Conservation (phyloP, 257 asterid species). For the Solanum okadae region DNA sequence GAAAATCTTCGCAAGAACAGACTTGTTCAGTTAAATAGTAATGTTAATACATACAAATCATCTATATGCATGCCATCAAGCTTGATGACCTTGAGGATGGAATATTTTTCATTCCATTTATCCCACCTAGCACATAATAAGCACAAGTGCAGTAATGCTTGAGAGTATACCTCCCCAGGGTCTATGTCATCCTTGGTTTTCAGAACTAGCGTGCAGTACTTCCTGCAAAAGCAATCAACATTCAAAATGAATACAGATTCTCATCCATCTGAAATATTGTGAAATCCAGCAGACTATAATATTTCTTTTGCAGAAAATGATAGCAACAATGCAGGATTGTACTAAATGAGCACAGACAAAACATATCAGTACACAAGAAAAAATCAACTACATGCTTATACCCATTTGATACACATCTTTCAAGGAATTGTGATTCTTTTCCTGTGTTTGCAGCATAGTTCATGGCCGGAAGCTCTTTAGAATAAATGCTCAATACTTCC, state of each 20-base stretch:
- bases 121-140: neutral
- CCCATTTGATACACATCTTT: conserved; percentile 88
- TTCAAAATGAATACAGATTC: neutral
- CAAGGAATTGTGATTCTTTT: conserved; percentile 70
- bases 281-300: neutral
- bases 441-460: conserved; percentile 93
- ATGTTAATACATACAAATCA: neutral
- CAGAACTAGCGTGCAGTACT: conserved; percentile 70
- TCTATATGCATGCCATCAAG: neutral
- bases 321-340: neutral
- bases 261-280: neutral
- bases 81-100: neutral
- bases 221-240: conserved; percentile 36
- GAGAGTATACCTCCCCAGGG: conserved; percentile 44
- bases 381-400: conserved; percentile 7
- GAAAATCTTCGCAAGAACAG: neutral
- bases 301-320: neutral
- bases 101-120: neutral
- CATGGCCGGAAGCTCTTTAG: conserved; percentile 81
- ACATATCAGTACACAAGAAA: neutral
- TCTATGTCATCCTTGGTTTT: conserved; percentile 26
- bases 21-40: neutral
- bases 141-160: neutral
- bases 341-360: neutral
- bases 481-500: conserved; percentile 66